Evolutionary conservation across 192 early-diverging fungal species (phyloP).

Genomic region (Backusella westeae): DNA sequence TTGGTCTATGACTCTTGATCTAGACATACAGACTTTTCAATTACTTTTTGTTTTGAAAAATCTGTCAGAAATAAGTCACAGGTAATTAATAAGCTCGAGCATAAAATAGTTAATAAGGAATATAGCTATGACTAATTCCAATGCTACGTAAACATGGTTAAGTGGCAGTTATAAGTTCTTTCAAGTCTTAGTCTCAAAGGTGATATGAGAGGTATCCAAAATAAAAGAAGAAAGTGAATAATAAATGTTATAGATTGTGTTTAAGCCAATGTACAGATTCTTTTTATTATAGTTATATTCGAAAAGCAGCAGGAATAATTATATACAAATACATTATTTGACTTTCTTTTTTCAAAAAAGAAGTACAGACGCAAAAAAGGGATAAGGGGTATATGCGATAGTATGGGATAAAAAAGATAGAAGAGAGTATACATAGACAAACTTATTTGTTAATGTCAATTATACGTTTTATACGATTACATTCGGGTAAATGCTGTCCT

Average conservation of each 20-base stretch:
- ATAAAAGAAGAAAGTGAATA: neutral
- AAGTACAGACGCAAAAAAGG: neutral
- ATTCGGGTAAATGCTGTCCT: slow-evolving; percentile 50
- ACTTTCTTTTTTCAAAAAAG: slow-evolving; percentile 5
- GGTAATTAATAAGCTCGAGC: too few relatives aligned
- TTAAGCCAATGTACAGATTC: neutral
- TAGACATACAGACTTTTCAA: too few relatives aligned
- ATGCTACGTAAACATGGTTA: too few relatives aligned
- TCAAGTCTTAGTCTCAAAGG: neutral
- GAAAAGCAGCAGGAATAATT: slow-evolving; percentile 11
- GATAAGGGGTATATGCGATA: neutral
- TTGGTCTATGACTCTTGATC: too few relatives aligned
- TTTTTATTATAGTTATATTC: slow-evolving; percentile 4
- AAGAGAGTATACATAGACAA: neutral
- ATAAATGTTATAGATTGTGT: neutral
- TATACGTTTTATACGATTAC: slow-evolving; percentile 49
- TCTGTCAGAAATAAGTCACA: too few relatives aligned
- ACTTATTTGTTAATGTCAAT: slow-evolving; percentile 20
- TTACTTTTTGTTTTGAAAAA: too few relatives aligned
- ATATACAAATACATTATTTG: slow-evolving; percentile 13
- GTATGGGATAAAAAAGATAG: neutral
- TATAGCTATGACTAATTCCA: too few relatives aligned
- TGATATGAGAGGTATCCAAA: neutral
- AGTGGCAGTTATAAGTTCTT: too few relatives aligned
- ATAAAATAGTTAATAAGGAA: too few relatives aligned